These are phyloP conservation scores for Malus hybrid DNA, from an alignment of 331 rosid genomes.

Conservation along the genomic window DNA sequence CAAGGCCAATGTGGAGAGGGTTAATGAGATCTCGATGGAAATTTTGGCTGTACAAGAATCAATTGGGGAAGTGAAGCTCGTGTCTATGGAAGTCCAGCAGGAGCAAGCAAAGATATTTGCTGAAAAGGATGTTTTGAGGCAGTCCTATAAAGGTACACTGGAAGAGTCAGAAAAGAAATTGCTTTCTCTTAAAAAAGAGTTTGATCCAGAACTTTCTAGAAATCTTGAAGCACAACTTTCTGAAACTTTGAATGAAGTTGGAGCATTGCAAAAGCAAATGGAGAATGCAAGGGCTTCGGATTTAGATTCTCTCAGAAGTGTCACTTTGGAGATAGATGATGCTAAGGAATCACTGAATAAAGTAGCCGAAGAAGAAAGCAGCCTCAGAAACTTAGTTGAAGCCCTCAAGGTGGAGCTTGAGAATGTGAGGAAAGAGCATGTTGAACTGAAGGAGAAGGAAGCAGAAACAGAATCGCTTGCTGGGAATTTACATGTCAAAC, in stretches of 20 bases:
- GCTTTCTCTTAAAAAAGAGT: constrained; percentile 50
- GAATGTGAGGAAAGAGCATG: constrained; percentile 77
- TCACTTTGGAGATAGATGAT: constrained; percentile 74
- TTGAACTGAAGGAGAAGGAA: constrained; percentile 77
- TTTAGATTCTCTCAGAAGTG: constrained; percentile 64
- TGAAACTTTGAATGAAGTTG: constrained; percentile 54
- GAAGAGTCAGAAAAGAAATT: constrained; percentile 57
- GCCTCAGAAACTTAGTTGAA: constrained; percentile 65
- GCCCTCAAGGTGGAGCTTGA: constrained; percentile 83
- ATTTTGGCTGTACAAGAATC: constrained; percentile 64
- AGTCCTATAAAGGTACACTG: constrained; percentile 59
- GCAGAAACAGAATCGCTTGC: constrained; percentile 84
- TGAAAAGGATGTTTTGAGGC: constrained; percentile 68
- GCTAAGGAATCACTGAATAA: constrained; percentile 85
- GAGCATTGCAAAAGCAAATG: constrained; percentile 63
- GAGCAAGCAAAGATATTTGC: constrained; percentile 56
- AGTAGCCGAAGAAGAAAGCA: constrained; percentile 84
- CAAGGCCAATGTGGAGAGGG: constrained; percentile 51
- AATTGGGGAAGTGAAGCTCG: constrained; percentile 60
- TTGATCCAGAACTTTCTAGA: constrained; percentile 55
- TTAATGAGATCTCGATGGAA: constrained; percentile 63
- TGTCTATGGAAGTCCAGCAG: constrained; percentile 54
- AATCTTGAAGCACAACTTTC: constrained; percentile 66
- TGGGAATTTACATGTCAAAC: constrained; percentile 77
- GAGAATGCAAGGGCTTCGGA: constrained; percentile 60